These are phyloP conservation scores for Closterium sp. DNA, from an alignment of 139 green algal species.

Conservation along the genomic window DNA sequence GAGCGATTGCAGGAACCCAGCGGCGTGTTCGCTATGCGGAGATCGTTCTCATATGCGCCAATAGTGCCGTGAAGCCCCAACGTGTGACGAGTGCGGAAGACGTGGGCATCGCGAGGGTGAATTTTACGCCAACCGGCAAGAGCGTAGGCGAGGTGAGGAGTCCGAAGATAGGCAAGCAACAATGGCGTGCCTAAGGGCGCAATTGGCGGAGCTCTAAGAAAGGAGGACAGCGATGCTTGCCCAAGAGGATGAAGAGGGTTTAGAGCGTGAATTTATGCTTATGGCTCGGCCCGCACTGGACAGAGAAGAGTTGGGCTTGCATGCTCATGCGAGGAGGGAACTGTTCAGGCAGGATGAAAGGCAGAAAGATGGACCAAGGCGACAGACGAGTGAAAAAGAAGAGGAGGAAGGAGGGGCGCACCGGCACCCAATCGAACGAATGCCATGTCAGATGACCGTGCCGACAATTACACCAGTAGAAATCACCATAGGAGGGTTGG, in stretches of 20 bases:
- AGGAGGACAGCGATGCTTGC: too few species aligned
- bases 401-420: too few species aligned
- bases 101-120: not conserved
- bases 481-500: not conserved
- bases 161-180: not conserved
- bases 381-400: not conserved
- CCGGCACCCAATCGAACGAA: not conserved
- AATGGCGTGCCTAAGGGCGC: too few species aligned
- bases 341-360: not conserved
- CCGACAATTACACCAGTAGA: not conserved
- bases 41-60: not conserved
- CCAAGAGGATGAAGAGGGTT: not conserved
- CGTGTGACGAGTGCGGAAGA: not conserved
- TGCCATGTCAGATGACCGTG: not conserved
- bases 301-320: not conserved
- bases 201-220: not conserved
- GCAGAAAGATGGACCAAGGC: too few species aligned
- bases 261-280: not conserved
- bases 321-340: not conserved
- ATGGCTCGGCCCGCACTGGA: not conserved
- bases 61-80: not conserved
- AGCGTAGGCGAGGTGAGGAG: not conserved
- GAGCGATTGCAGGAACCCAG: too few species aligned
- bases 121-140: not conserved
- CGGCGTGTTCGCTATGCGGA: not conserved